These are phyloP conservation scores for Penicillium sp. DNA, from an alignment of 2,329 filamentous ascomycete species.

Conservation along the genomic window DNA sequence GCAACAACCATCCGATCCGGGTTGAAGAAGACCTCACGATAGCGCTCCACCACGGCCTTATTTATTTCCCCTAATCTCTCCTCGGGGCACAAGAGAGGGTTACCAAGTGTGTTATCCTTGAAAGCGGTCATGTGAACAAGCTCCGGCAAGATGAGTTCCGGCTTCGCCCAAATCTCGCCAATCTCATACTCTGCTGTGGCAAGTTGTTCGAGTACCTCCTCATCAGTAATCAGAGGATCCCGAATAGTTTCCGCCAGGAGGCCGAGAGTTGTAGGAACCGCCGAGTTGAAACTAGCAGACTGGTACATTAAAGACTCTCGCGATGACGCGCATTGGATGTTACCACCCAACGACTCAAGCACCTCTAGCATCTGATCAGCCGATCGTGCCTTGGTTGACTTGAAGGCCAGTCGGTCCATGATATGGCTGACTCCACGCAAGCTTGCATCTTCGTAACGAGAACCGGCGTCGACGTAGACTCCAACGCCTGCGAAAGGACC, in stretches of 20 bases:
- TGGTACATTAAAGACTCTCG: conserved; percentile 99
- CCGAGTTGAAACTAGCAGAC: conserved; percentile 92
- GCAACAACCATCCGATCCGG: conserved; percentile 93
- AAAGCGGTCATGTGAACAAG: conserved; percentile 93
- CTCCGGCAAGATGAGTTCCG: conserved; percentile 92
- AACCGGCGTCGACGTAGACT: conserved; percentile 93
- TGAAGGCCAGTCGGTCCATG: conserved; percentile 93
- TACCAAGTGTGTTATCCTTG: conserved; percentile 93
- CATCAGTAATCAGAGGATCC: conserved; percentile 77
- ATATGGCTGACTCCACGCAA: conserved; percentile 93
- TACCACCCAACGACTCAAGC: conserved; percentile 85
- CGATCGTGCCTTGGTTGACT: conserved; percentile 70
- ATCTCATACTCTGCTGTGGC: conserved; percentile 95
- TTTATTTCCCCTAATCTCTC: conserved; percentile 78
- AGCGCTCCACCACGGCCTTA: conserved; percentile 70
- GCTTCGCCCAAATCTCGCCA: conserved; percentile 95
- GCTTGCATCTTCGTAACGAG: conserved; percentile 83
- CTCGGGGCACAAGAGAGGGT: conserved; percentile 86
- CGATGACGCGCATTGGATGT: conserved; percentile 95
- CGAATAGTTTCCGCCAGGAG: conserved; percentile 93
- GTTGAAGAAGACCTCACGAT: conserved; percentile 79
- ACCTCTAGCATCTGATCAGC: conserved; percentile 85
- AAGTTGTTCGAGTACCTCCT: conserved; percentile 83
- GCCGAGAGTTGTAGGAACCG: conserved; percentile 77
- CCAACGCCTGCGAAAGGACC: conserved; percentile 94